Conservation (phyloP, 2,329 filamentous ascomycete genomes). For the Drechslera avenae region DNA sequence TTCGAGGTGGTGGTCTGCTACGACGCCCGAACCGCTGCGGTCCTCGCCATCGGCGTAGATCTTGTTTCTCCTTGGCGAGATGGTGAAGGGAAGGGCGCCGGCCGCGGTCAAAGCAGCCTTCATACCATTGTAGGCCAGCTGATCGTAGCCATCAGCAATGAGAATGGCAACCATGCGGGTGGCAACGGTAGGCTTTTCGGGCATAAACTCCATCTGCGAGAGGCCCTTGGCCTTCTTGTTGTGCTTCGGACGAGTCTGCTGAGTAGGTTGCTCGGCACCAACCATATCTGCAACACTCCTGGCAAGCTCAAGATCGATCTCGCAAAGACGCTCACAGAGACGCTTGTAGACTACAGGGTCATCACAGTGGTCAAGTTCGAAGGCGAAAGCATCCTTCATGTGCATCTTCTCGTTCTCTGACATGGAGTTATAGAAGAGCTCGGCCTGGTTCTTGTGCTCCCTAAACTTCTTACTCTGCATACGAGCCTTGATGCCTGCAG, state of each 20-base stretch:
- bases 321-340: slow-evolving; percentile 68
- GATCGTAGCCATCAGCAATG: slow-evolving; percentile 77
- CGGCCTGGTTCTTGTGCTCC: slow-evolving; percentile 78
- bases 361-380: slow-evolving; percentile 82
- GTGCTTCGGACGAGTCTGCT: slow-evolving; percentile 63
- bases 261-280: slow-evolving; percentile 64
- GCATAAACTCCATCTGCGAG: slow-evolving; percentile 71
- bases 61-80: slow-evolving; percentile 69
- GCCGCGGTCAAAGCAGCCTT: slow-evolving; percentile 66
- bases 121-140: slow-evolving; percentile 67
- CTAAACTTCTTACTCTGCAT: slow-evolving; percentile 74
- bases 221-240: slow-evolving; percentile 70
- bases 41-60: slow-evolving; percentile 67
- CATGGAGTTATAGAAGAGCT: slow-evolving; percentile 82
- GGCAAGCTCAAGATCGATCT: slow-evolving; percentile 74
- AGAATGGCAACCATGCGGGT: slow-evolving; percentile 76
- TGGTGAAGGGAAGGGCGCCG: slow-evolving; percentile 72
- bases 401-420: slow-evolving; percentile 69
- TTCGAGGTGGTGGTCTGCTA: slow-evolving; percentile 78
- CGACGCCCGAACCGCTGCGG: slow-evolving; percentile 57
- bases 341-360: slow-evolving; percentile 76
- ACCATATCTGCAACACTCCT: slow-evolving; percentile 72
- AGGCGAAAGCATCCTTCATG: slow-evolving; percentile 64
- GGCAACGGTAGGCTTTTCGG: slow-evolving; percentile 68
- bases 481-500: slow-evolving; percentile 72